phyloP scores from a whole-genome alignment of 768 basidiomycete genomes.

The Ramaria rubella region DNA sequence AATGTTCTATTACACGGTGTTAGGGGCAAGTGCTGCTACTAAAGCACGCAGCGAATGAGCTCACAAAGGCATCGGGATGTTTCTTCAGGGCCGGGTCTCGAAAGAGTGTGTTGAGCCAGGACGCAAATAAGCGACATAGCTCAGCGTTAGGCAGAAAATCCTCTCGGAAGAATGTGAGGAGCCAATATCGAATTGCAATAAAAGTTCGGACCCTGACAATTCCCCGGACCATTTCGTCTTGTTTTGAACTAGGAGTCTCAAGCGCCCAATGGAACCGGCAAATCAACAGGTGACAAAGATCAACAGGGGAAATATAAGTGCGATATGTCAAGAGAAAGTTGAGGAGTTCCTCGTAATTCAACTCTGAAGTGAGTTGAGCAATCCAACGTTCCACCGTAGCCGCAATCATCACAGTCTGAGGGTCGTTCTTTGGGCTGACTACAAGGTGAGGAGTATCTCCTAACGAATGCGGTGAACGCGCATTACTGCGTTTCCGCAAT shows the following conservation, averaged over 20 bases:
- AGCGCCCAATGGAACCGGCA: slow-evolving; percentile 89
- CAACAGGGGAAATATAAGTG: slow-evolving; percentile 71
- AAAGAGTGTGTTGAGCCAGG: slow-evolving; percentile 75
- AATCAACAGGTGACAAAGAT: slow-evolving; percentile 76
- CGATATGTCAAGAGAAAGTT: slow-evolving; percentile 92
- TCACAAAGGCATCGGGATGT: slow-evolving; percentile 65
- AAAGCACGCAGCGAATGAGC: slow-evolving; percentile 22
- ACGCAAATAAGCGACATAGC: slow-evolving; percentile 61
- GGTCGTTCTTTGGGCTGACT: not conserved
- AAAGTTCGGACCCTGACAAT: slow-evolving; percentile 87
- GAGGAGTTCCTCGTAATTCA: slow-evolving; percentile 81
- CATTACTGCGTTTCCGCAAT: slow-evolving; percentile 7
- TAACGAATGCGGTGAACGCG: not conserved
- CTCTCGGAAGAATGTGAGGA: slow-evolving; percentile 82
- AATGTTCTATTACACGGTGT: slow-evolving; percentile 47
- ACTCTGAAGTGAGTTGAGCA: slow-evolving; percentile 79
- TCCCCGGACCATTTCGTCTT: slow-evolving; percentile 65
- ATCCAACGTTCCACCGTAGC: slow-evolving; percentile 94
- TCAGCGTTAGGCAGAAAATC: slow-evolving; percentile 82
- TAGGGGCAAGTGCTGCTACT: not conserved
- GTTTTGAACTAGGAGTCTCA: slow-evolving; percentile 37
- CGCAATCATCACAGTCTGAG: slow-evolving; percentile 58
- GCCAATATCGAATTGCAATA: slow-evolving; percentile 85
- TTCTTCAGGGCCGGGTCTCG: slow-evolving; percentile 61
- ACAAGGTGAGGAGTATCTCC: not conserved